Base-by-base conservation (phyloP, 2,329 filamentous ascomycete genomes). In the Fusarium drepaniforme region DNA sequence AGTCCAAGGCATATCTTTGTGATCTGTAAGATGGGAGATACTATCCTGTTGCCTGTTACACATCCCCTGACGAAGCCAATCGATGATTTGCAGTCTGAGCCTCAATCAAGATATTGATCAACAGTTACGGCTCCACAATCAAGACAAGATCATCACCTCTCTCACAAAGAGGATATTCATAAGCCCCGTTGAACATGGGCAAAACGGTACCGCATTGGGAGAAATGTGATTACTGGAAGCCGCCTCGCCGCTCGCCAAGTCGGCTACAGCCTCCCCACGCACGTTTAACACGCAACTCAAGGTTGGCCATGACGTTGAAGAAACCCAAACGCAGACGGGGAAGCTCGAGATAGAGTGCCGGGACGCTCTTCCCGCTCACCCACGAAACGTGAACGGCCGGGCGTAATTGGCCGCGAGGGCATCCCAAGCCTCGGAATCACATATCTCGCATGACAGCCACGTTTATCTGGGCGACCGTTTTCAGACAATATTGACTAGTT, bases 401-500 rank as follows among this genome's bases (percentile, higher is more conserved):
- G 23, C 37, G 16, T 8, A 15, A 60, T 60, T 60, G 57, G 57
- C 57, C 16, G 37, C 12, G 16, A 30, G 16, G 56, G 23, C 23
- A 28, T n/a, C 23, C 23, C 56, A 40, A 60, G 35, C 37, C 23
- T 25, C 35, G 21, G 51, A 40, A 46, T 60, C 57, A 60, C 57
- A 60, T 60, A 60, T 60, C 37, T 60, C 23, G 30, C 37, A 25
- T n/a, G 57, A 38, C 25, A 60, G 57, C 57, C 57, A 60, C 57
- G 57, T 28, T 28, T 42, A 40, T 60, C 57, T 60, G 37, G 57
- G 23, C 35, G 37, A 40, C 57, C 23, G 57, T 40, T 40, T 60
- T 40, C 37, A 60, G 57, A 60, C 35, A 60, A 28, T 60, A 60
- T 60, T 42, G 57, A 60, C 57, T 60, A 40, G 37, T 15, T 60